Evolutionary conservation across 192 early-diverging fungal species (phyloP), one percentile per base, ranked within the genome.

Genomic region (Linnemannia elongata): DNA sequence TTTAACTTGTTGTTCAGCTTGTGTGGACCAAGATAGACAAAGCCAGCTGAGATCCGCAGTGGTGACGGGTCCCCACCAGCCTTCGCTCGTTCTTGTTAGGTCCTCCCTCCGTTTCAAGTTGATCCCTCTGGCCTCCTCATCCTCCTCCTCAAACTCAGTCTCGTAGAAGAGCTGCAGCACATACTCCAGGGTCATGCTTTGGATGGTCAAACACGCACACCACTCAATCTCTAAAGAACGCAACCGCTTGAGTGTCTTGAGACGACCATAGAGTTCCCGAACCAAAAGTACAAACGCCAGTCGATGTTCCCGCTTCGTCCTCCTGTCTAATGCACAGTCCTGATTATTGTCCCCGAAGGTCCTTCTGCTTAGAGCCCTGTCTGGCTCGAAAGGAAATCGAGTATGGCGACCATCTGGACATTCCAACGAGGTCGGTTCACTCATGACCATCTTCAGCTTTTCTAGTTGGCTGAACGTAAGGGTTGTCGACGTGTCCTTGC

Each of bases 121-220:
- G 1, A 63, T 63, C 7, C 60, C 60, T 10, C 3, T 63, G 60
- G 15, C 69, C 38, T n/a, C n/a, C n/a, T n/a, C n/a, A n/a, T 41
- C 33, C 0, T 71, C 38, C 38, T 71, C 69, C 6, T 71, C 69
- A 71, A 71, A 71, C 69, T 71, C 69, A 20, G 69, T 71, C 38
- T 71, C 69, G 10, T 71, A 71, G 20, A 71, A 71, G 8, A 71
- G 4, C 38, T 71, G 38, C 1, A 71, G 36, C 6, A 24, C 69
- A 30, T 41, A 0, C 1, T 71, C 69, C 69, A 39, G 69, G 3
- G 69, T 71, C 69, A 71, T 71, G 69, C 18, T 12, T 22, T 9
- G 69, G 33, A 71, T 33, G 27, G 27, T 38, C 1, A 6, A 71
- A 13, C 69, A 20, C 27, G 38, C 69, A 41, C 38, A 71, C 69